Evolutionary conservation across 2,329 filamentous ascomycete species (phyloP), one percentile per base, ranked within the genome.

Genomic region (Clathrospora elynae): DNA sequence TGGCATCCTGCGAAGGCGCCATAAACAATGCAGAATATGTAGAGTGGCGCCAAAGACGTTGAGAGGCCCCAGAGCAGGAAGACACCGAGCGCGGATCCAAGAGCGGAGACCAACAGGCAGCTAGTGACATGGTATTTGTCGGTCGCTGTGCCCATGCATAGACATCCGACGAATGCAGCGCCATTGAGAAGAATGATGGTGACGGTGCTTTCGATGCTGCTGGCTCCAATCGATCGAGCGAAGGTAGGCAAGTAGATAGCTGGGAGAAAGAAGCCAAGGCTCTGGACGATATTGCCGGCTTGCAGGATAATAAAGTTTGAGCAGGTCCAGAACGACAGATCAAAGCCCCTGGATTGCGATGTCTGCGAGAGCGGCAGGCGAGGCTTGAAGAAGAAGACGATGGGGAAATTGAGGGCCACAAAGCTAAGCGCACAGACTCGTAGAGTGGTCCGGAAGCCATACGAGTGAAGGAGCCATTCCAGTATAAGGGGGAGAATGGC

Each of bases 51-150:
- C 28, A 74, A 46, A 13, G 61, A 70, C 9, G 73, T 75, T 2
- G 73, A 67, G 1, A 76, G 50, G 11, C 75, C 74, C 66, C 77
- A 78, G 19, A 79, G 62, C 13, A 76, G 54, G 48, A 76, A 72
- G 2, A 71, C 67, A 3, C 64, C 57, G 4, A 67, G 23, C 4
- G 66, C 58, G 14, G 67, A 67, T 6, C 68, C 70, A 11, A 71
- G 33, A 0, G 69, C 66, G 5, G 67, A 69, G 10, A 73, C 58
- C 3, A 70, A 38, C 5, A 75, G 64, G 20, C 64, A 71, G 6
- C 64, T 67, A 0, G 67, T 67, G 10, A 74, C 66, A 40, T 73
- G 62, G 31, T 65, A 70, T 14, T 61, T 64, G 50, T 75, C 72
- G 19, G 64, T 57, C 3, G 74, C 59, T 7, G 59, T 40, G 10